These are phyloP conservation scores for Arthrocladium fulminans DNA, from an alignment of 2,329 filamentous ascomycete genomes.

Conservation along the genomic window DNA sequence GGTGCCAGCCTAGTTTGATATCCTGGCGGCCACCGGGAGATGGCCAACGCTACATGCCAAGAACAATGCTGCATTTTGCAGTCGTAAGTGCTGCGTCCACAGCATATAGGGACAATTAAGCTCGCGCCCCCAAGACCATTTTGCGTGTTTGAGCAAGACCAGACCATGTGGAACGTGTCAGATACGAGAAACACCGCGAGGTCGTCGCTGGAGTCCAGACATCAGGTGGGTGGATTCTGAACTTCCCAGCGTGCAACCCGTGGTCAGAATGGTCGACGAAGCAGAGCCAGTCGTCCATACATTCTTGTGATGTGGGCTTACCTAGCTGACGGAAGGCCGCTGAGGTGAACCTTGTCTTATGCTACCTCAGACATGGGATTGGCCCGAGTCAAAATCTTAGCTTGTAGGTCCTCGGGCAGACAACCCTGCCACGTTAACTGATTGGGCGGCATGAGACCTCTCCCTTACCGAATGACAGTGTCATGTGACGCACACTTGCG, in stretches of 20 bases:
- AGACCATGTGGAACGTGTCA: slow-evolving; percentile 7
- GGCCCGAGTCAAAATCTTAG: slow-evolving; percentile 3
- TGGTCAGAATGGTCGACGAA: slow-evolving; percentile 7
- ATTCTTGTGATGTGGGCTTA: slow-evolving; percentile 18
- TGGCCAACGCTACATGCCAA: neutral
- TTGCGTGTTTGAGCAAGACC: slow-evolving; percentile 11
- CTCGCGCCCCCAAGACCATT: slow-evolving; percentile 17
- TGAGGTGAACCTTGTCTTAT: slow-evolving; percentile 11
- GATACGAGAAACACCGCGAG: slow-evolving; percentile 7
- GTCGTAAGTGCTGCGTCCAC: neutral
- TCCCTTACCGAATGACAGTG: neutral
- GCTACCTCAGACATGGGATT: slow-evolving; percentile 5
- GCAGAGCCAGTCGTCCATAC: slow-evolving; percentile 20
- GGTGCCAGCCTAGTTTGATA: neutral
- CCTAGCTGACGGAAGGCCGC: slow-evolving; percentile 14
- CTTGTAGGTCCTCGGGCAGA: slow-evolving; percentile 1
- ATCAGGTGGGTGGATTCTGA: slow-evolving; percentile 14
- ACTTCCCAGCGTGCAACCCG: slow-evolving; percentile 5
- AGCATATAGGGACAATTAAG: slow-evolving; percentile 8
- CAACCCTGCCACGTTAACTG: slow-evolving; percentile 16
- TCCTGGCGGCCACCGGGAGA: neutral
- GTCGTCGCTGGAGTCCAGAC: slow-evolving; percentile 10
- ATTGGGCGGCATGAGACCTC: slow-evolving; percentile 13
- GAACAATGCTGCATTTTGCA: neutral
- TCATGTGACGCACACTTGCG: slow-evolving; percentile 8